Base-by-base conservation (phyloP, 495 filamentous ascomycete species). In the Neurospora tetrasperma region DNA sequence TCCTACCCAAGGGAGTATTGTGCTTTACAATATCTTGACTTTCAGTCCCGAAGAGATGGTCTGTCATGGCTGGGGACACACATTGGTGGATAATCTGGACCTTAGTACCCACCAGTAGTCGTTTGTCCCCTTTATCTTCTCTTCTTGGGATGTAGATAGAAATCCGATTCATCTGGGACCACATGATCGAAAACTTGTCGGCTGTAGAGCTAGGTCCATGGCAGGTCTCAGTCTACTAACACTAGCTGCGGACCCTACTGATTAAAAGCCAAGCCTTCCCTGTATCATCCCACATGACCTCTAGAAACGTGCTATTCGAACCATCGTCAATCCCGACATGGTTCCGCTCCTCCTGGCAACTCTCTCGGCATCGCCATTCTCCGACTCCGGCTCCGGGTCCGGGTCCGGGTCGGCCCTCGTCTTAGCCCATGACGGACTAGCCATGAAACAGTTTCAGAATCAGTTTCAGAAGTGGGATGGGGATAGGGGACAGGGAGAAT, bases 401-500 rank as follows among this genome's bases (percentile, higher is more conserved):
- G 48, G 18, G 18, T 46, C 6, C 43, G 18, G 46, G 9, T 41
- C 70, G 40, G 81, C 73, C 66, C 73, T 75, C 41, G 20, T 27
- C 20, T 59, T 23, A 23, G 83, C 79, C 4, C 85, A 86, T 75
- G 85, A 84, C 10, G 85, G 85, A 1, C 78, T 85, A 5, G 27
- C 2, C 27, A 27, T 27, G 27, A 27, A 27, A 27, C 27, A 27
- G 35, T 38, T 38, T 38, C 35, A 38, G 35, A 38, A 38, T 0
- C 35, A 38, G 35, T 38, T 38, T 38, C 5, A 38, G 35, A 38
- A 4, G 35, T 38, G 35, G 35, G 3, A 4, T 38, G 35, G 1
- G 35, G 35, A 38, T 38, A 27, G 35, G 35, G 35, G 3, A 38
- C 5, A 5, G 35, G 35, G 3, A 38, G 35, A 38, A 38, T 38